Conservation (phyloP, 768 basidiomycete species). For the Amanita pseudoporphyria region DNA sequence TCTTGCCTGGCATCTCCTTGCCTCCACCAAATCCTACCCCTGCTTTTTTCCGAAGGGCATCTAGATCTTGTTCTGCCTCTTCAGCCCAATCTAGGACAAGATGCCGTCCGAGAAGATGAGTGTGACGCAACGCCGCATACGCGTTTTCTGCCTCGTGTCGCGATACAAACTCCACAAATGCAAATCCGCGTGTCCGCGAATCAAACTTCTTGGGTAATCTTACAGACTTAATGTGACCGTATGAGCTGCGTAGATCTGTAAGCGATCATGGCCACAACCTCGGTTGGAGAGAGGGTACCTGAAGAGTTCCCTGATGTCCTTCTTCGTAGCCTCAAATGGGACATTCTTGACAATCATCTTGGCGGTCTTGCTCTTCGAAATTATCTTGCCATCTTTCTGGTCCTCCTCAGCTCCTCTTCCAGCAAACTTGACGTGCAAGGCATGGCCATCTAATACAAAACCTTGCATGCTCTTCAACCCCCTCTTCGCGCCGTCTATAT, state of each 20-base stretch:
- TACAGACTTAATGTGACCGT: slow-evolving; percentile 90
- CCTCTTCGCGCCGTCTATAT: slow-evolving; percentile 57
- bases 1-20: slow-evolving; percentile 60
- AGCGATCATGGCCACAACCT: slow-evolving; percentile 1
- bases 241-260: slow-evolving; percentile 41
- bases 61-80: slow-evolving; percentile 72
- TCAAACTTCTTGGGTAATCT: slow-evolving; percentile 91
- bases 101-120: slow-evolving; percentile 93
- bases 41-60: slow-evolving; percentile 66
- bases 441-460: slow-evolving; percentile 80
- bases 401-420: slow-evolving; percentile 64
- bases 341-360: slow-evolving; percentile 99
- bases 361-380: slow-evolving; percentile 56
- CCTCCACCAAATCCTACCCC: slow-evolving; percentile 70
- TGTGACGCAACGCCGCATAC: slow-evolving; percentile 79
- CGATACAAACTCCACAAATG: slow-evolving; percentile 90
- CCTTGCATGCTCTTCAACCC: slow-evolving; percentile 74
- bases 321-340: slow-evolving; percentile 93
- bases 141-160: slow-evolving; percentile 87
- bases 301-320: slow-evolving; percentile 85
- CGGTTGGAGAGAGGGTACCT: slow-evolving; percentile 37
- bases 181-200: slow-evolving; percentile 84
- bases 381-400: slow-evolving; percentile 25
- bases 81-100: slow-evolving; percentile 93
- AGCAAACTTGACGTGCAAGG: slow-evolving; percentile 76